A percentile compares a stretch with the other conserved stretches of the same genome.
phyloP scores from a whole-genome alignment of 108 stramenopile species.

The Discostella pseudostelligera region DNA sequence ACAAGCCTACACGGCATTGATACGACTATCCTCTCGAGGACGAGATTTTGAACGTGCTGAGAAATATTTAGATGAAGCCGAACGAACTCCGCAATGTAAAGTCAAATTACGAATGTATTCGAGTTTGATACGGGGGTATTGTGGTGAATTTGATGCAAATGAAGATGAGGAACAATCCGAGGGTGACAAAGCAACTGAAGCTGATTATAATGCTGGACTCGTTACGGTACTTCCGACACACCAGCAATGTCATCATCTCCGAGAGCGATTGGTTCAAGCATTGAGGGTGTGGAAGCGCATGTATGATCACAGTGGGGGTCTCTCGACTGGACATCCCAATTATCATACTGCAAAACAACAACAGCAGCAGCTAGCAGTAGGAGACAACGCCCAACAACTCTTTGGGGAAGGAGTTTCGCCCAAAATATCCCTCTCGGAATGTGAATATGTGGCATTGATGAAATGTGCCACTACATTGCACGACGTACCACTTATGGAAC shows the following conservation, averaged over 20 bases:
- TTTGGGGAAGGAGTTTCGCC: slow-evolving; percentile 50
- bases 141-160: slow-evolving; percentile 39
- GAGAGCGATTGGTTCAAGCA: slow-evolving; percentile 45
- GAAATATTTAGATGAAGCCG: slow-evolving; percentile 60
- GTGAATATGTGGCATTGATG: slow-evolving; percentile 63
- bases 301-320: slow-evolving; percentile 42
- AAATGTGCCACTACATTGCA: slow-evolving; percentile 53
- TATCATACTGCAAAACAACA: slow-evolving; percentile 8
- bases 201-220: too few species aligned
- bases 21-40: slow-evolving; percentile 62
- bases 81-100: slow-evolving; percentile 65
- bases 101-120: slow-evolving; percentile 78
- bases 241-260: neutral
- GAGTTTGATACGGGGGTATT: slow-evolving; percentile 61
- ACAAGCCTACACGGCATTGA: slow-evolving; percentile 76
- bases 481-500: slow-evolving; percentile 54
- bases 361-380: neutral
- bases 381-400: too few species aligned
- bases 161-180: neutral
- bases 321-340: slow-evolving; percentile 18
- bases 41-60: slow-evolving; percentile 54
- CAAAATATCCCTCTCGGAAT: slow-evolving; percentile 57
- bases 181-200: neutral
- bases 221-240: too few species aligned
- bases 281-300: slow-evolving; percentile 62